These are phyloP conservation scores for Cercospora sp. DNA, from an alignment of 2,329 filamentous ascomycete genomes.

Conservation along the genomic window DNA sequence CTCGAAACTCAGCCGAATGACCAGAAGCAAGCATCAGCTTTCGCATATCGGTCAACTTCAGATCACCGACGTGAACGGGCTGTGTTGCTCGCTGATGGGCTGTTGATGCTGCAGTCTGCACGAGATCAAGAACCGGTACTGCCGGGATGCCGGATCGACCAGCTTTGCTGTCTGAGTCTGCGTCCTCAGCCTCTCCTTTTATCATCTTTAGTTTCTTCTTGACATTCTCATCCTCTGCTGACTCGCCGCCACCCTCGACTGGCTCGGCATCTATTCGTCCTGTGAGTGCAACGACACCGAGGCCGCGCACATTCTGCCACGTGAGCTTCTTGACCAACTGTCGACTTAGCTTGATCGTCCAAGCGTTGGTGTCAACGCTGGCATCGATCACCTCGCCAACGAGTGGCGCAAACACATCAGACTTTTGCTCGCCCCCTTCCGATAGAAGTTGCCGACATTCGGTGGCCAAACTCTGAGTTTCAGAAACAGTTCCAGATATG, in stretches of 20 bases:
- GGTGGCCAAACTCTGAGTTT: conserved; percentile 74
- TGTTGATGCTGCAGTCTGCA: conserved; percentile 67
- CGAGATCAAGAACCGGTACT: conserved; percentile 59
- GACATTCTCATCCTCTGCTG: conserved; percentile 42
- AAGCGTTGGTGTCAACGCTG: conserved; percentile 96
- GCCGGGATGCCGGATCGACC: conserved; percentile 28
- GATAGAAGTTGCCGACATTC: conserved; percentile 71
- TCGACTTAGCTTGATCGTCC: conserved; percentile 89
- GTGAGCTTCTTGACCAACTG: conserved; percentile 80
- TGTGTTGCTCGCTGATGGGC: conserved; percentile 60
- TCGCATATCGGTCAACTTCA: conserved; percentile 83
- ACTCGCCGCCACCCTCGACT: conserved; percentile 40
- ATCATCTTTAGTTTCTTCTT: conserved; percentile 56
- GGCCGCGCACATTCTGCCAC: conserved; percentile 89
- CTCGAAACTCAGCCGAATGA: conserved; percentile 87
- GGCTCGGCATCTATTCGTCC: conserved; percentile 62
- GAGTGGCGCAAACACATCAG: conserved; percentile 71
- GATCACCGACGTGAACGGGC: conserved; percentile 90
- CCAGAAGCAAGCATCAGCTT: conserved; percentile 78
- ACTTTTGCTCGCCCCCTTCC: conserved; percentile 24
- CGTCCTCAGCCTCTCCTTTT: conserved; percentile 38
- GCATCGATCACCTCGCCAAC: conserved; percentile 78
- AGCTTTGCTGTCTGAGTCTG: neutral
- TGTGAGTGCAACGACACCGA: conserved; percentile 90
- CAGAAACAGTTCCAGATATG: conserved; percentile 75